Conservation (phyloP, 306 rosid species). For the Comarum palustre region DNA sequence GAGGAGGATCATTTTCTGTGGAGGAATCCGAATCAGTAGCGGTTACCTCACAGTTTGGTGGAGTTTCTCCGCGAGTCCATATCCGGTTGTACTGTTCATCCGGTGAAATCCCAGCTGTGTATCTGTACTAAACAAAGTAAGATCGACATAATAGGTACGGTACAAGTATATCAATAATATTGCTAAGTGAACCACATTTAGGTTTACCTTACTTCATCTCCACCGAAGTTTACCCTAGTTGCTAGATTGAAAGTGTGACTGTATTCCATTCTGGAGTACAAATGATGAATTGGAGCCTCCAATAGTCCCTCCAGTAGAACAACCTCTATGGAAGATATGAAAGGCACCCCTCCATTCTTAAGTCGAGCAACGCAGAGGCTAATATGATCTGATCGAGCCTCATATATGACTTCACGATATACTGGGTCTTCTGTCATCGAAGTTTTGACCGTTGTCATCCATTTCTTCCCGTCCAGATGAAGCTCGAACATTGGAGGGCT, state of each 20-base stretch:
- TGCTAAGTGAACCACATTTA: no score
- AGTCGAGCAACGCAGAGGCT: slow-evolving; percentile 4
- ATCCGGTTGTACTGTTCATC: no score
- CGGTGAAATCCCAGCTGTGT: no score
- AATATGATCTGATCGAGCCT: neutral
- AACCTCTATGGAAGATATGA: slow-evolving; percentile 18
- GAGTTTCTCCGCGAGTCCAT: no score
- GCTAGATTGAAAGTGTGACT: neutral
- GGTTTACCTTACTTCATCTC: neutral
- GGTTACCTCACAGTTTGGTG: no score
- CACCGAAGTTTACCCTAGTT: slow-evolving; percentile 10
- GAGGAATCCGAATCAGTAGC: no score
- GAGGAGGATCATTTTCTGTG: no score
- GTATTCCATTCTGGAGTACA: slow-evolving; percentile 4
- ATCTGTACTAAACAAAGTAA: no score
- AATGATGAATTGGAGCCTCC: no score
- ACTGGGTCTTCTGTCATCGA: slow-evolving; percentile 12
- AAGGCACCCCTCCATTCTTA: slow-evolving; percentile 1
- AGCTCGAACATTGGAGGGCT: slow-evolving; percentile 14
- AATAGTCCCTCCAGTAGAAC: no score
- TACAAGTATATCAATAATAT: no score
- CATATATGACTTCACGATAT: slow-evolving; percentile 11
- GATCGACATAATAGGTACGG: no score
- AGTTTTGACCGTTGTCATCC: slow-evolving; percentile 6
- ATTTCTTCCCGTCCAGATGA: neutral